Evolutionary conservation across 352 stramenopile genomes (phyloP).

Genomic region (Phytophthora sp.): DNA sequence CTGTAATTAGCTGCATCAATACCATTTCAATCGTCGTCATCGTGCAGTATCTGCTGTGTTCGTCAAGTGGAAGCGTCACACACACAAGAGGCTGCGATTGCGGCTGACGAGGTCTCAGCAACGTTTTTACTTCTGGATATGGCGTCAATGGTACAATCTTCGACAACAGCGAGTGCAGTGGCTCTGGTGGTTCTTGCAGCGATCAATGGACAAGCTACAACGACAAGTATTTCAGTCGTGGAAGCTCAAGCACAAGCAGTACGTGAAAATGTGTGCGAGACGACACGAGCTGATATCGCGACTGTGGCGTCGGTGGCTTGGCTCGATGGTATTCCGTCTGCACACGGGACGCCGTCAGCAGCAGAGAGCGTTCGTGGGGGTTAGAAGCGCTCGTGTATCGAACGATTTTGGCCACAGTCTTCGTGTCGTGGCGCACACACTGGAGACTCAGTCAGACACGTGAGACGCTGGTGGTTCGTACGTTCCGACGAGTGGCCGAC

Average conservation of each 20-base stretch:
- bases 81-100: slow-evolving; percentile 4
- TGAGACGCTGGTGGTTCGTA: slow-evolving; percentile 5
- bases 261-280: not conserved
- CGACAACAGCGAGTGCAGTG: slow-evolving; percentile 7
- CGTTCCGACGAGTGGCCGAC: not conserved
- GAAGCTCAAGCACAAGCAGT: slow-evolving; percentile 22
- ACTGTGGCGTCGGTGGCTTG: slow-evolving; percentile 37
- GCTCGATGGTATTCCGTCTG: slow-evolving; percentile 24
- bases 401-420: slow-evolving; percentile 21
- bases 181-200: slow-evolving; percentile 24
- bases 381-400: slow-evolving; percentile 10
- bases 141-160: slow-evolving; percentile 10
- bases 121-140: slow-evolving; percentile 22
- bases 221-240: slow-evolving; percentile 31
- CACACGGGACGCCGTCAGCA: slow-evolving; percentile 23
- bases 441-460: slow-evolving; percentile 1
- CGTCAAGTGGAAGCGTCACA: slow-evolving; percentile 14
- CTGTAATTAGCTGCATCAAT: slow-evolving; percentile 6
- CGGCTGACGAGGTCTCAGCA: slow-evolving; percentile 6
- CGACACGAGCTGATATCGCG: slow-evolving; percentile 21
- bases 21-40: slow-evolving; percentile 3
- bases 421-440: slow-evolving; percentile 27
- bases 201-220: slow-evolving; percentile 10
- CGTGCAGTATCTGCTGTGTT: slow-evolving; percentile 2
- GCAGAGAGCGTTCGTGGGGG: not conserved